Evolutionary conservation across 139 green algal genomes (phyloP), one percentile per base, ranked within the genome.

Genomic region (Picochlorum sp.): DNA sequence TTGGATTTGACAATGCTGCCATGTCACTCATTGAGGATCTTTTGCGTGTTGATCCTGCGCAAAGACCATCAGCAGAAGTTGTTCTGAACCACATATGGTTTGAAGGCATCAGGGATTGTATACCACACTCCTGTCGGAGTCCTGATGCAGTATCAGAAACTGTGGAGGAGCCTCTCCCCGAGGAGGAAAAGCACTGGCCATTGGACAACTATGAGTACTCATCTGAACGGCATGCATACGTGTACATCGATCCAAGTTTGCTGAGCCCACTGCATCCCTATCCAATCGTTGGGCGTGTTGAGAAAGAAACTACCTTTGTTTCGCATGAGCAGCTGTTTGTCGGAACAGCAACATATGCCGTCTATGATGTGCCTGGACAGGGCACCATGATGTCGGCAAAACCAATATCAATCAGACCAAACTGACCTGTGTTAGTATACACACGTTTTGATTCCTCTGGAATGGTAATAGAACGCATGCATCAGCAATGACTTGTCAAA

Each of bases 11-110:
- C 26, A 21, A 11, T 28, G 24, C 16, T 3, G 49, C 65, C 5
- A 45, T 47, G 18, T 44, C 64, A 18, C 49, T 78, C 13, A 47
- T 78, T 52, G 14, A 69, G 28, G 30, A 58, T 56, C 65, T 78
- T 21, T 65, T 78, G 18, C 10, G 44, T 11, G 71, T 58, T 18
- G 71, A 78, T 69, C 71, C 71, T 14, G 71, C 71, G 0, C 65
- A 71, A 21, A 49, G 71, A 18, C 58, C 50, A 30, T 47, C 46
- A 26, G 71, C 71, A 26, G 37, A 62, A 4, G 14, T 59, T 15
- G 13, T 72, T 44, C 34, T 76, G 45, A 34, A 24, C 15, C 64
- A 77, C 50, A 46, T 56, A 5, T 77, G 64, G 64, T 41, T 77
- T 28, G 23, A 49, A 5, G 47, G 47, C 15, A 21, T 54, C 47